Percentiles rank a stretch among this genome's conserved stretches.
Evolutionary conservation across 805 yeast genomes (phyloP).

Genomic region (Suhomyces emberorum): DNA sequence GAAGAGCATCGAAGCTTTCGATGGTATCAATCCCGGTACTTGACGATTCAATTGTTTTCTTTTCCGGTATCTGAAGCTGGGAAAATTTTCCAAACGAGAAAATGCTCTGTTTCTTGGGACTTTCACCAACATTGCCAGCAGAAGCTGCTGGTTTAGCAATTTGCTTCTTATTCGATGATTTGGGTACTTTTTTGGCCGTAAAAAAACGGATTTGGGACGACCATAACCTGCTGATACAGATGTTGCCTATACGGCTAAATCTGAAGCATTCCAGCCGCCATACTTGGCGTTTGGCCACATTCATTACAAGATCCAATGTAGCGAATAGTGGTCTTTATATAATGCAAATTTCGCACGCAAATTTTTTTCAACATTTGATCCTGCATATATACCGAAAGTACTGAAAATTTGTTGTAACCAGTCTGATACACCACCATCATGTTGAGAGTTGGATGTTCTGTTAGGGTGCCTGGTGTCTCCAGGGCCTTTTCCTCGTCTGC

Average conservation of each 20-base stretch:
- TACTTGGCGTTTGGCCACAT: too few relatives aligned
- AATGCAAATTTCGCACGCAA: neutral
- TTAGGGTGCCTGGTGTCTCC: neutral
- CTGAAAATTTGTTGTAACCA: slow-evolving; percentile 2
- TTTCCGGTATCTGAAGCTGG: slow-evolving; percentile 16
- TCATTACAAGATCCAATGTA: too few relatives aligned
- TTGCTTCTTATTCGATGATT: neutral
- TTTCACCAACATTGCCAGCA: too few relatives aligned
- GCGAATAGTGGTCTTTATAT: neutral
- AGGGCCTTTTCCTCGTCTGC: slow-evolving; percentile 6
- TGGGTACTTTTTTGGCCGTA: too few relatives aligned
- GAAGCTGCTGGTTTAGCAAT: neutral
- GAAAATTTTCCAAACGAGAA: slow-evolving; percentile 20
- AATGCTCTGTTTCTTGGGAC: slow-evolving; percentile 1
- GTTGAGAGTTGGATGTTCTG: slow-evolving; percentile 10
- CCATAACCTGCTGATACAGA: too few relatives aligned
- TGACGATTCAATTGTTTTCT: slow-evolving; percentile 9
- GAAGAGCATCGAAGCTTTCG: slow-evolving; percentile 60
- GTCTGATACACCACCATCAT: slow-evolving; percentile 1
- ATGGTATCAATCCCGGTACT: slow-evolving; percentile 42
- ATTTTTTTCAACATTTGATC: too few relatives aligned
- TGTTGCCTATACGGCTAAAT: neutral
- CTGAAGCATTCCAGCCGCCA: too few relatives aligned
- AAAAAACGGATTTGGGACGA: too few relatives aligned
- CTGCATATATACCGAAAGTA: neutral